These are phyloP conservation scores for Dacryopinax spathularia DNA, from an alignment of 768 basidiomycete species.

Conservation along the genomic window DNA sequence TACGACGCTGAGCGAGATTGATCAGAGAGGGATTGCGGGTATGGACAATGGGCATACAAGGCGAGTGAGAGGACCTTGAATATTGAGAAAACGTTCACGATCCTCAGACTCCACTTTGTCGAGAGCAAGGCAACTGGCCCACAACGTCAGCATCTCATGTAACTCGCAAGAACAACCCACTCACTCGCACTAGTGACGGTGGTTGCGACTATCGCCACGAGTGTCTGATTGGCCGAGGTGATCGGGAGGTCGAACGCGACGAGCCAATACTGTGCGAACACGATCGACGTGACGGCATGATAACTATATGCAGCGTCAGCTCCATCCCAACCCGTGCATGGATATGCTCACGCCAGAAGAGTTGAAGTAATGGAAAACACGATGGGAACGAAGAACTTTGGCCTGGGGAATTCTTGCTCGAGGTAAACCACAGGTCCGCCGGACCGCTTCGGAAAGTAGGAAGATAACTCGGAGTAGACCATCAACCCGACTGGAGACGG, in stretches of 20 bases:
- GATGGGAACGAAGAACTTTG: slow-evolving; percentile 31
- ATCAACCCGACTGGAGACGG: not conserved
- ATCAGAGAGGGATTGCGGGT: not conserved
- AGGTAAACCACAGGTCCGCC: slow-evolving; percentile 9
- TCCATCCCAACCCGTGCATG: not conserved
- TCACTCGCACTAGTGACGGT: slow-evolving; percentile 16
- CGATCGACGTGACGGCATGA: slow-evolving; percentile 17
- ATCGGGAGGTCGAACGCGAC: slow-evolving; percentile 13
- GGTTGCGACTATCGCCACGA: slow-evolving; percentile 16
- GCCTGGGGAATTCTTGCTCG: slow-evolving; percentile 31
- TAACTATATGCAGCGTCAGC: slow-evolving; percentile 4
- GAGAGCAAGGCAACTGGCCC: slow-evolving; percentile 18
- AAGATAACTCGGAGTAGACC: slow-evolving; percentile 8
- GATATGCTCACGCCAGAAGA: slow-evolving; percentile 17
- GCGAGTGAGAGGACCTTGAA: slow-evolving; percentile 18
- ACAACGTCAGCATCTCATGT: not conserved
- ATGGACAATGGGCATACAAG: slow-evolving; percentile 14
- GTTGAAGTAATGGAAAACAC: slow-evolving; percentile 28
- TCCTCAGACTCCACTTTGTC: slow-evolving; percentile 21
- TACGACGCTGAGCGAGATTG: slow-evolving; percentile 4
- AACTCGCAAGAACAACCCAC: not conserved
- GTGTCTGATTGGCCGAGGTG: slow-evolving; percentile 15
- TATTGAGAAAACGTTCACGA: slow-evolving; percentile 17
- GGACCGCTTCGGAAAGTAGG: slow-evolving; percentile 10
- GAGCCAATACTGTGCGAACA: slow-evolving; percentile 20